Evolutionary conservation across 768 basidiomycete genomes (phyloP), one percentile per base, ranked within the genome.

Genomic region (Rhizopogon salebrosus): DNA sequence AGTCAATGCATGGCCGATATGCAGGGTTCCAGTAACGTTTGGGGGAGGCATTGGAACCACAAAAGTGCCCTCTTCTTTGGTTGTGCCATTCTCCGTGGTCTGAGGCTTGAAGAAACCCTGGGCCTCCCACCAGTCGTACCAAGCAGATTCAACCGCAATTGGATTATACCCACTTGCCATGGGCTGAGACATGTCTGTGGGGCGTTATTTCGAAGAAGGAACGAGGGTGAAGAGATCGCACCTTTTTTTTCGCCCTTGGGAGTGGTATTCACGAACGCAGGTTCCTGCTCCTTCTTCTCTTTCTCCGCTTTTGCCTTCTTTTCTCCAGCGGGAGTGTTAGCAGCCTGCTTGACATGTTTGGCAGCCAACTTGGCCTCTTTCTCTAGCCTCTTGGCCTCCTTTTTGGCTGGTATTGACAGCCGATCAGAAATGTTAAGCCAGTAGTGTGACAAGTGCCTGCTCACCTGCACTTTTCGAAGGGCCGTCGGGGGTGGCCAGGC

Each of bases 81-180:
- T 69, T 14, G 79, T 73, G 10, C 84, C 85, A 48, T 87, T 77
- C 0, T 76, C 63, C 0, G 75, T 76, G 14, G 80, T 70, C 54
- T 80, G 78, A 3, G 95, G 93, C 59, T 84, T 81, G 81, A 95
- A 97, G 76, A 87, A 95, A 4, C 92, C 95, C 62, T 93, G 79
- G 3, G 83, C 79, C 35, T 83, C 76, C 95, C 95, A 98, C 97
- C 97, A 98, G 61, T 95, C 92, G 61, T 98, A 98, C 92, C 97
- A 98, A 2, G 92, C 86, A 0, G 94, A 78, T 65, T 98, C 95
- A 54, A 98, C 89, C 31, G 90, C 89, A 57, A 90, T 86, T 7
- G 97, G 95, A 67, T 98, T 94, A 72, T 98, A 99, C 3, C 89
- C 91, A n/a, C 80, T 76, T 1, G 89, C 80, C 89, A 99, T 95